phyloP scores from a whole-genome alignment of 164 flowering plant genomes.

The Cinnamomum micranthum region DNA sequence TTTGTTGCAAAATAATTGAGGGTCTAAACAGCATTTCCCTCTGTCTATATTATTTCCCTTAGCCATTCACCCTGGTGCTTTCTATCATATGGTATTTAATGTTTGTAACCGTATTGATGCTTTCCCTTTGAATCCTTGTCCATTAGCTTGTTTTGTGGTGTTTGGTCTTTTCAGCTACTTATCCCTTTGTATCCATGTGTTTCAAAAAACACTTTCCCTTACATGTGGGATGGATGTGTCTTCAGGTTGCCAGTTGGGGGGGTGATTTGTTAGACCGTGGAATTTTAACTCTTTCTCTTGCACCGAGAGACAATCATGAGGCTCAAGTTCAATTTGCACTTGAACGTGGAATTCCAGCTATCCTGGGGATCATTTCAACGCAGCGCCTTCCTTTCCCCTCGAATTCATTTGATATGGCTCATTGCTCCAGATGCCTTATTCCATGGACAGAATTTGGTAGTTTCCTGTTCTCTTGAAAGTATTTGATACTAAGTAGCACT shows the following conservation, averaged over 20 bases:
- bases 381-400: conserved; percentile 98
- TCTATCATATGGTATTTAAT: too few relatives aligned
- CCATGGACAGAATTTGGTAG: conserved; percentile 99
- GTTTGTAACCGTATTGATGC: neutral
- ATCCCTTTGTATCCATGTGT: neutral
- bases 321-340: conserved; percentile 99
- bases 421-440: conserved; percentile 98
- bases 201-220: neutral
- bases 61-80: too few relatives aligned
- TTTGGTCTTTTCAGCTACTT: too few relatives aligned
- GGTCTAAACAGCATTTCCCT: too few relatives aligned
- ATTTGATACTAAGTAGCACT: neutral
- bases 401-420: conserved; percentile 98
- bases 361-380: conserved; percentile 89
- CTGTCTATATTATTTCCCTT: too few relatives aligned
- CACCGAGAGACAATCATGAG: conserved; percentile 98
- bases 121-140: neutral
- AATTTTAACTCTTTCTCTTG: conserved; percentile 86
- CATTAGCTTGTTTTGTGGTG: neutral
- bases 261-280: conserved; percentile 94
- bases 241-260: conserved; percentile 99
- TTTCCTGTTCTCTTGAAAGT: neutral
- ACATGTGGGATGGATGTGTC: neutral
- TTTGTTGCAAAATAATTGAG: too few relatives aligned
- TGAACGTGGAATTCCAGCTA: conserved; percentile 98